Evolutionary conservation across 2,329 filamentous ascomycete species (phyloP), one percentile per base, ranked within the genome.

Genomic region (Colletotrichum cereale): DNA sequence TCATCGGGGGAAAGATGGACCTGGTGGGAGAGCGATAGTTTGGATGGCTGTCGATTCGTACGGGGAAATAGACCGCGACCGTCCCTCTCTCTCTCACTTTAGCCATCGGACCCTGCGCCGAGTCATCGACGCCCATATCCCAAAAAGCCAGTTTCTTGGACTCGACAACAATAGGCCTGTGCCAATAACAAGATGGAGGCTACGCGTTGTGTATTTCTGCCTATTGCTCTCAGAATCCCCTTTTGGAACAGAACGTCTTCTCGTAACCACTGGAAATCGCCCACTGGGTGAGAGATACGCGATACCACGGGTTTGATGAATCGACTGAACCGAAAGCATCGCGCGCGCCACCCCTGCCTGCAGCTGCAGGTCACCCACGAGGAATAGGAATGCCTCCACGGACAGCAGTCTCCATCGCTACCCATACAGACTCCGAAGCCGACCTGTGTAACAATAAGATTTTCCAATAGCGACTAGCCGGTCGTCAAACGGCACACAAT

Each of bases 61-160:
- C 63, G 40, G 16, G 12, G 34, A 57, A 42, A 52, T 42, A 52
- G 40, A 40, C 34, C 26, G 42, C 40, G 47, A 31, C 24, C 36
- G 36, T 12, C 36, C 50, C 12, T 18, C 40, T 36, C 61, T 40
- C 38, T 26, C 26, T 38, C 44, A 44, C 50, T 24, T 47, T 24
- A 53, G 50, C 5, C 40, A 44, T 63, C 24, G 53, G 47, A 58
- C 64, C 68, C 57, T 71, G 64, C 57, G 29, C 58, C 52, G 65
- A 52, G 44, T 44, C 65, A 40, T 63, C 65, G 47, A 53, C 52
- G 52, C 58, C 58, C 58, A 18, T 62, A 57, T 52, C 57, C 50
- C 18, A 29, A 64, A 34, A 21, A 50, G 31, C 40, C 50, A 62
- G 62, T 60, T 52, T 14, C 44, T 63, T 63, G 14, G 21, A 21